Evolutionary conservation across 2,329 filamentous ascomycete genomes (phyloP).

Genomic region (Colletotrichum brevisporum): DNA sequence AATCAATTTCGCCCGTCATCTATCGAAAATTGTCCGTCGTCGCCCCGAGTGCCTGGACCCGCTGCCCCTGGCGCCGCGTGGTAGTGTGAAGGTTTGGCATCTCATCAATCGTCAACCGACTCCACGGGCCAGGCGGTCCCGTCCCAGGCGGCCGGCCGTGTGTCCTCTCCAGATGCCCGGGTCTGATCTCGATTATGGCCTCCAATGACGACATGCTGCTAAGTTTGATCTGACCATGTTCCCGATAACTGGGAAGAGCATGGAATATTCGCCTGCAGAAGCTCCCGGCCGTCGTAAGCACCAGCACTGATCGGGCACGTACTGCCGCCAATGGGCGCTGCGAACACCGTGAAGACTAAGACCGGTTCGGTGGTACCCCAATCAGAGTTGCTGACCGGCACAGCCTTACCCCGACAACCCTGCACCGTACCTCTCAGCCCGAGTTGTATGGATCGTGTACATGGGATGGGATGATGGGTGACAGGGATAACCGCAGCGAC

Average conservation of each 20-base stretch:
- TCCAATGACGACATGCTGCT: constrained; percentile 41
- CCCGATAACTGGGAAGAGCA: constrained; percentile 36
- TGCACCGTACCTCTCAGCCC: constrained; percentile 22
- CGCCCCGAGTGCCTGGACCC: constrained; percentile 7
- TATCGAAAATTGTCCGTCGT: constrained; percentile 6
- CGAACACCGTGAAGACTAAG: constrained; percentile 1
- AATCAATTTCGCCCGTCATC: background rate
- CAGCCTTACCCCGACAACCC: constrained; percentile 35
- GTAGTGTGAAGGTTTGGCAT: constrained; percentile 3
- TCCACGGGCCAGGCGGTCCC: constrained; percentile 23
- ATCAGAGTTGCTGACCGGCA: constrained; percentile 28
- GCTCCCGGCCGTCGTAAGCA: constrained; percentile 38
- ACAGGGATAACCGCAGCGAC: too few species aligned
- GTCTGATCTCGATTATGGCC: constrained; percentile 28
- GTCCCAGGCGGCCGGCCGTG: constrained; percentile 19
- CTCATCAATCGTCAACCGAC: constrained; percentile 25
- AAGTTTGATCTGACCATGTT: constrained; percentile 38
- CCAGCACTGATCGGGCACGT: constrained; percentile 36
- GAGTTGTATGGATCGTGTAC: constrained; percentile 12
- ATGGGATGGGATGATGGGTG: background rate
- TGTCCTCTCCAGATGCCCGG: constrained; percentile 36
- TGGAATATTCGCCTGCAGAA: constrained; percentile 36
- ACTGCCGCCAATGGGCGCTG: constrained; percentile 37
- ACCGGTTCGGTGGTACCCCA: constrained; percentile 31
- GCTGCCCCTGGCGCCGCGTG: constrained; percentile 18